phyloP scores from a whole-genome alignment of 768 basidiomycete species.

The Rhizopogon sp. region DNA sequence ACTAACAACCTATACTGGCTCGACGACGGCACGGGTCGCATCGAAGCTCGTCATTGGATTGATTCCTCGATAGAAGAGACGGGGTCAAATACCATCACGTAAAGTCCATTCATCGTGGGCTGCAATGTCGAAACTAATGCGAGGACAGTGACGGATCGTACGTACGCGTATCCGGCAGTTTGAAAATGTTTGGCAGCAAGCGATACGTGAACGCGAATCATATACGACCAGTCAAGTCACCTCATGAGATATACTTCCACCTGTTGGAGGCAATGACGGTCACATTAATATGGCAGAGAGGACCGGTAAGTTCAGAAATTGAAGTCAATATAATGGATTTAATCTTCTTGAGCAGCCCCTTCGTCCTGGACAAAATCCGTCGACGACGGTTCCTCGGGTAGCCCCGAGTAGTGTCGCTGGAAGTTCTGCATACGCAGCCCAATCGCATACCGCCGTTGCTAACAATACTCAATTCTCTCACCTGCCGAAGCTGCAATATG shows the following conservation, averaged over 20 bases:
- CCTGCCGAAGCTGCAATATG: constrained; percentile 53
- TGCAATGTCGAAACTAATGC: background rate
- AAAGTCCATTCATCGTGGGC: background rate
- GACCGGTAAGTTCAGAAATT: constrained; percentile 46
- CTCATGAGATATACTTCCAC: constrained; percentile 81
- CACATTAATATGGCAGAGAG: constrained; percentile 60
- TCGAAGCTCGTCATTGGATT: constrained; percentile 81
- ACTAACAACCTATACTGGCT: constrained; percentile 80
- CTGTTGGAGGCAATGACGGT: constrained; percentile 69
- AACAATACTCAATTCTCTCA: constrained; percentile 44
- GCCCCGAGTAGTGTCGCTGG: constrained; percentile 4
- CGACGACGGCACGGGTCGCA: constrained; percentile 81
- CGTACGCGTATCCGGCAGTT: constrained; percentile 73
- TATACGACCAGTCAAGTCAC: constrained; percentile 63
- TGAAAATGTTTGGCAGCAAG: constrained; percentile 81
- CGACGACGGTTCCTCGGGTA: constrained; percentile 6
- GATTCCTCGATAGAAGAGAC: constrained; percentile 54
- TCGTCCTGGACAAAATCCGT: constrained; percentile 23
- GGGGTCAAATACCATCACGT: background rate
- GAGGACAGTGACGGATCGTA: constrained; percentile 62
- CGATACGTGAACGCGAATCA: constrained; percentile 76
- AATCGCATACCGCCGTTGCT: constrained; percentile 20
- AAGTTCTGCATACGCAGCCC: constrained; percentile 40
- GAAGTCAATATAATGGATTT: background rate
- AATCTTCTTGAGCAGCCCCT: constrained; percentile 23